A percentile compares a stretch with the other conserved stretches of the same genome.
Evolutionary conservation across 169 alveolate genomes (phyloP).

Genomic region (Eimeria nieschulzi): DNA sequence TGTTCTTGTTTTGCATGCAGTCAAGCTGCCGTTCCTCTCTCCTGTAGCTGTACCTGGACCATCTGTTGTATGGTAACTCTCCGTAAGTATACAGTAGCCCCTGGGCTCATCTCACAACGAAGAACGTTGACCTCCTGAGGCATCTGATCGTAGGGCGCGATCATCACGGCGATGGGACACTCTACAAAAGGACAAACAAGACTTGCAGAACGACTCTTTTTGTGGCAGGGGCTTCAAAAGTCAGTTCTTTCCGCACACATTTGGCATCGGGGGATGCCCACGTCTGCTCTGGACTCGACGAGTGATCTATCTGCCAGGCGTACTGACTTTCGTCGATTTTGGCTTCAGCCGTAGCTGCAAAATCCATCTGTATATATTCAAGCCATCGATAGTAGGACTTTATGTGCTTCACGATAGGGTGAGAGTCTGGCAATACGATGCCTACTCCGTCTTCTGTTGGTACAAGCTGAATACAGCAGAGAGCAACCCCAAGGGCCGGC

Average conservation of each 20-base stretch:
- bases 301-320: too few species aligned
- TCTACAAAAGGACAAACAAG: neutral
- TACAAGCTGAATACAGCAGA: constrained; percentile 19
- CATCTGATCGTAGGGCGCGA: constrained; percentile 18
- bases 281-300: too few species aligned
- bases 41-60: constrained; percentile 40
- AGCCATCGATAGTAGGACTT: constrained; percentile 29
- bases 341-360: constrained; percentile 33
- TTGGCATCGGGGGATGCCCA: neutral
- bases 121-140: constrained; percentile 17
- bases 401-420: constrained; percentile 12
- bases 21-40: too few species aligned
- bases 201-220: too few species aligned
- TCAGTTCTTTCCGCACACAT: too few species aligned
- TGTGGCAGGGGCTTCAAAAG: too few species aligned
- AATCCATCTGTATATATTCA: neutral
- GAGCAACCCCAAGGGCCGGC: neutral
- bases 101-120: neutral
- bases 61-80: constrained; percentile 32
- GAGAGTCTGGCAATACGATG: constrained; percentile 14
- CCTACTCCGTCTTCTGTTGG: constrained; percentile 36
- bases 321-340: neutral
- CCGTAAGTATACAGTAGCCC: constrained; percentile 13
- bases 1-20: too few species aligned
- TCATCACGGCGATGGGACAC: constrained; percentile 9